These are phyloP conservation scores for Pseudoscleropodium purum DNA, from an alignment of 225 moss, liverwort and hornwort genomes.

Conservation along the genomic window DNA sequence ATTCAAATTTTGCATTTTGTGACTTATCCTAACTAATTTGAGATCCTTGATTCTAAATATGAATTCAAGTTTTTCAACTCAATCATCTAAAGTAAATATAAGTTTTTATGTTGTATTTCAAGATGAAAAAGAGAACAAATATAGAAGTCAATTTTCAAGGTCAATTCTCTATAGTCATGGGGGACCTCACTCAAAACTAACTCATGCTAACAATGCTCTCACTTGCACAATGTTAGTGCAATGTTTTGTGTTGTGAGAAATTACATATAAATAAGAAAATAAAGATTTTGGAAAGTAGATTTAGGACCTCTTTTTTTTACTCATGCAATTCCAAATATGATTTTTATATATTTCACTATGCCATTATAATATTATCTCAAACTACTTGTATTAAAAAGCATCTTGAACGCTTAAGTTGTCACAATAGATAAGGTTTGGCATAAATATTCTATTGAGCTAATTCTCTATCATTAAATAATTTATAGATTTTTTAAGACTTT, in stretches of 20 bases:
- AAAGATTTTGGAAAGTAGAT: rapidly evolving
- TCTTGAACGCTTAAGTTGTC: rapidly evolving
- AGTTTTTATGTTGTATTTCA: rapidly evolving
- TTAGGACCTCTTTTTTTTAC: rapidly evolving
- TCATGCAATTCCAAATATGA: neutral
- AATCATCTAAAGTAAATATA: neutral
- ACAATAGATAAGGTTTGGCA: neutral
- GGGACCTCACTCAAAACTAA: rapidly evolving
- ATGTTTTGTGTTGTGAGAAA: neutral
- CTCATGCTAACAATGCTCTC: rapidly evolving
- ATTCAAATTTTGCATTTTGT: neutral
- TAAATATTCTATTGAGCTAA: neutral
- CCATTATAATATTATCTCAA: neutral
- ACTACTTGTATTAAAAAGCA: neutral
- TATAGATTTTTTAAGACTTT: neutral
- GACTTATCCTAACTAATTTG: rapidly evolving
- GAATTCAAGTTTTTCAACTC: neutral
- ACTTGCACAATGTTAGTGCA: neutral
- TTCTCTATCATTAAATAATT: neutral
- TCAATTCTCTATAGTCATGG: rapidly evolving
- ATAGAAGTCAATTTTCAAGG: rapidly evolving
- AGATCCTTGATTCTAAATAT: neutral
- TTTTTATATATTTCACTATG: neutral
- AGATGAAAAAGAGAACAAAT: neutral
- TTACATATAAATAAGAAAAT: neutral